These are phyloP conservation scores for Hibiscus syriacus DNA, from an alignment of 345 rosid species.

Conservation along the genomic window DNA sequence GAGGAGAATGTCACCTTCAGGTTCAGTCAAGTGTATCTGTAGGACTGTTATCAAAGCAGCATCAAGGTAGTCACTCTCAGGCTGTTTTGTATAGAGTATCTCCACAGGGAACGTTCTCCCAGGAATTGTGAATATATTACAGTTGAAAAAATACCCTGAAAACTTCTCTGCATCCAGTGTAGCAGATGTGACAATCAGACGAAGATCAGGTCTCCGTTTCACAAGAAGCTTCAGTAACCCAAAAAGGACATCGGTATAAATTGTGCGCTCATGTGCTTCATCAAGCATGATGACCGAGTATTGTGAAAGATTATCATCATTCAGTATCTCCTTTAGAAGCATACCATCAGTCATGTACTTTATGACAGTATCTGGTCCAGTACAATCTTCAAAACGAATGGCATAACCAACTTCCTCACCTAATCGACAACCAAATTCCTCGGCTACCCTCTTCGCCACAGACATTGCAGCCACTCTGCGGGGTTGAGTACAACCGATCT, in stretches of 20 bases:
- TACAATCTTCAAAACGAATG: constrained; percentile 62
- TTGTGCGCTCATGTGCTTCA: constrained; percentile 78
- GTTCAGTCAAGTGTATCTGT: too few species aligned
- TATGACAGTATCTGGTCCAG: constrained; percentile 67
- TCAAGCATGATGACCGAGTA: constrained; percentile 67
- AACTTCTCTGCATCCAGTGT: constrained; percentile 68
- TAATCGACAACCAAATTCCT: too few species aligned
- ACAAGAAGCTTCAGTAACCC: constrained; percentile 55
- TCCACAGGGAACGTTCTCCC: constrained; percentile 71
- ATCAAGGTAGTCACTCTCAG: constrained; percentile 64
- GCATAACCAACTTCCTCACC: constrained; percentile 78
- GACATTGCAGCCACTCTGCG: constrained; percentile 72
- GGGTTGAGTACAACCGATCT: constrained; percentile 74
- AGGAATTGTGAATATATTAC: constrained; percentile 62
- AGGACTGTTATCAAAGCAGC: constrained; percentile 62
- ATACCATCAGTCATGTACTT: constrained; percentile 82
- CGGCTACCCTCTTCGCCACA: too few species aligned
- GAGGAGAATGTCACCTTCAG: constrained; percentile 55
- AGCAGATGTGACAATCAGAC: constrained; percentile 61
- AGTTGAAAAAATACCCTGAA: too few species aligned
- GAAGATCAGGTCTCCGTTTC: constrained; percentile 53
- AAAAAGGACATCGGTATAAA: constrained; percentile 67
- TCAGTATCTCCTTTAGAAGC: constrained; percentile 63
- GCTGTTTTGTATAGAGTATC: constrained; percentile 61
- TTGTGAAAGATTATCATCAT: constrained; percentile 46